phyloP scores from a whole-genome alignment of 164 flowering plant genomes.

The Umbellularia californica region DNA sequence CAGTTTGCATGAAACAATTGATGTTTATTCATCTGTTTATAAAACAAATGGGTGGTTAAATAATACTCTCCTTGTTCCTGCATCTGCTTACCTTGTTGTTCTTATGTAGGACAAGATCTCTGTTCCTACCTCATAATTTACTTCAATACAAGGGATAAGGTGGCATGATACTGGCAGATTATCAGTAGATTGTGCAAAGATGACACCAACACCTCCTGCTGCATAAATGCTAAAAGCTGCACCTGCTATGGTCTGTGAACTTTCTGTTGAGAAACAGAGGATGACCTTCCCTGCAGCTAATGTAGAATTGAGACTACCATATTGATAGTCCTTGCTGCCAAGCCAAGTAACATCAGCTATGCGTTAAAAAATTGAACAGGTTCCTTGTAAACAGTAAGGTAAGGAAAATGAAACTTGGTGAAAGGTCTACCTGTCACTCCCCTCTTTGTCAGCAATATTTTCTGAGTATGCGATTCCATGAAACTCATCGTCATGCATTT shows the following conservation, averaged over 20 bases:
- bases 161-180: constrained; percentile 2
- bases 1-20: neutral
- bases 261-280: constrained; percentile 15
- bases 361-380: neutral
- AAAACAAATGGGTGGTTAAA: neutral
- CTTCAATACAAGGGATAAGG: constrained; percentile 17
- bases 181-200: constrained; percentile 17
- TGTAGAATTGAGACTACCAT: constrained; percentile 11
- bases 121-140: constrained; percentile 41
- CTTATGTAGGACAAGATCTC: constrained; percentile 34
- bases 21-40: neutral
- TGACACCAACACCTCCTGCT: constrained; percentile 23
- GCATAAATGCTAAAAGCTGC: neutral
- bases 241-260: neutral
- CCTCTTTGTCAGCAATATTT: neutral
- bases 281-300: constrained; percentile 18
- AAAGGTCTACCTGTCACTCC: neutral
- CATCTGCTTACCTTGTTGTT: constrained; percentile 16
- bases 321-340: constrained; percentile 11
- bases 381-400: neutral
- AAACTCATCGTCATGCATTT: neutral
- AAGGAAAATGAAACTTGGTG: neutral
- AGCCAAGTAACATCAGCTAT: neutral
- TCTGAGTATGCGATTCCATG: neutral
- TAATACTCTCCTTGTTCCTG: neutral